A percentile compares a stretch with the other conserved stretches of the same genome.
Conservation (phyloP, 176 grass and related monocot species). For the Dendrocalamus sinicus region DNA sequence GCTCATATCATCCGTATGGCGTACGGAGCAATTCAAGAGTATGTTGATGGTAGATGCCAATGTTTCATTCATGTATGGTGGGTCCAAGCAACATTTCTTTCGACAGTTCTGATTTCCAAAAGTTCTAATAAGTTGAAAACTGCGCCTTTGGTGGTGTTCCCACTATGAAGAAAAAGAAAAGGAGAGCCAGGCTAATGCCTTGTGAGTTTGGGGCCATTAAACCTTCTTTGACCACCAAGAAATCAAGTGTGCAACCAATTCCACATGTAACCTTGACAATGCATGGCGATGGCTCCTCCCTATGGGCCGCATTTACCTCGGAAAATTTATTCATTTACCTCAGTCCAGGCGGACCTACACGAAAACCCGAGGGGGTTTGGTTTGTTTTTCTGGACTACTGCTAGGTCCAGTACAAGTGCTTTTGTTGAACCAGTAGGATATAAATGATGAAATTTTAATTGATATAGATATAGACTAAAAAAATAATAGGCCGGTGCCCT, state of each 20-base stretch:
- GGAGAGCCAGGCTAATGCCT: not conserved
- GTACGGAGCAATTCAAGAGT: not conserved
- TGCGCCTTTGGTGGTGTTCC: not conserved
- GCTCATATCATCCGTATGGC: not conserved
- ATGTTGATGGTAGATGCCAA: not conserved
- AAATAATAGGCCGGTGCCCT: too few species aligned
- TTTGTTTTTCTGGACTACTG: too few species aligned
- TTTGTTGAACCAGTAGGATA: too few species aligned
- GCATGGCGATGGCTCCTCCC: not conserved
- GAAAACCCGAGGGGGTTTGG: too few species aligned
- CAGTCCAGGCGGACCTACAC: too few species aligned
- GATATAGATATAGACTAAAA: too few species aligned
- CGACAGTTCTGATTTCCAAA: not conserved
- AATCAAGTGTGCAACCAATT: slow-evolving; percentile 9
- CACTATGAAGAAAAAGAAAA: not conserved
- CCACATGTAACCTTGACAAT: slow-evolving; percentile 26
- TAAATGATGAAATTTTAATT: too few species aligned
- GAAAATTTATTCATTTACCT: too few species aligned
- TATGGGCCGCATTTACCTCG: not conserved
- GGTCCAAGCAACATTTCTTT: not conserved
- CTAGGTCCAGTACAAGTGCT: too few species aligned
- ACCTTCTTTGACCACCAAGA: not conserved
- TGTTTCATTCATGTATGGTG: not conserved
- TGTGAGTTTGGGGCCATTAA: not conserved
- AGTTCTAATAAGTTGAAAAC: not conserved